Conservation (phyloP, 139 green algal genomes). For the Eudorina sp. region DNA sequence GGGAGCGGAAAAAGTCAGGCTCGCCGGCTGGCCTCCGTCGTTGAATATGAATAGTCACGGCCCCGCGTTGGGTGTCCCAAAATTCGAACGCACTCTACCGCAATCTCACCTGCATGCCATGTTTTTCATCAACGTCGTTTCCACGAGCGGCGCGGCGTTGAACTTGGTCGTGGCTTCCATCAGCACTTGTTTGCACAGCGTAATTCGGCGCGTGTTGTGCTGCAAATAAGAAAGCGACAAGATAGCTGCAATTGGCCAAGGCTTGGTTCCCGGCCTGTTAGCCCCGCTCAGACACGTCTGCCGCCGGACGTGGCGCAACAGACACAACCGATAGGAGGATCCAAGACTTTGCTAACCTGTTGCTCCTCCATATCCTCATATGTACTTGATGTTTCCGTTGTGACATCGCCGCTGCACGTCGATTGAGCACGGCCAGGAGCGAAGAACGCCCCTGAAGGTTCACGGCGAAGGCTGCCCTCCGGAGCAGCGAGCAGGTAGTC, state of each 20-base stretch:
- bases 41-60: not conserved
- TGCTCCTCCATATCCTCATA: conserved; percentile 9
- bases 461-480: not conserved
- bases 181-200: conserved; percentile 14
- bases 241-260: not conserved
- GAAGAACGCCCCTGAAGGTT: not conserved
- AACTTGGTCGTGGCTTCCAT: not conserved
- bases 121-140: conserved; percentile 1
- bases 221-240: not conserved
- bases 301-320: not conserved
- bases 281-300: not conserved
- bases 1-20: not conserved
- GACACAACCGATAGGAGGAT: not conserved
- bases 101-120: conserved; percentile 26
- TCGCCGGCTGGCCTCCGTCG: not conserved
- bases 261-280: not conserved
- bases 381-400: not conserved
- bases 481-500: not conserved
- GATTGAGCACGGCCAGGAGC: not conserved
- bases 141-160: not conserved
- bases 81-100: too few relatives aligned
- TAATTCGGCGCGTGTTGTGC: conserved; percentile 26
- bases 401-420: not conserved
- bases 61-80: too few relatives aligned
- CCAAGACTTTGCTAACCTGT: not conserved